phyloP scores from a whole-genome alignment of 768 basidiomycete genomes.

The Pleurotus tuber-regium region DNA sequence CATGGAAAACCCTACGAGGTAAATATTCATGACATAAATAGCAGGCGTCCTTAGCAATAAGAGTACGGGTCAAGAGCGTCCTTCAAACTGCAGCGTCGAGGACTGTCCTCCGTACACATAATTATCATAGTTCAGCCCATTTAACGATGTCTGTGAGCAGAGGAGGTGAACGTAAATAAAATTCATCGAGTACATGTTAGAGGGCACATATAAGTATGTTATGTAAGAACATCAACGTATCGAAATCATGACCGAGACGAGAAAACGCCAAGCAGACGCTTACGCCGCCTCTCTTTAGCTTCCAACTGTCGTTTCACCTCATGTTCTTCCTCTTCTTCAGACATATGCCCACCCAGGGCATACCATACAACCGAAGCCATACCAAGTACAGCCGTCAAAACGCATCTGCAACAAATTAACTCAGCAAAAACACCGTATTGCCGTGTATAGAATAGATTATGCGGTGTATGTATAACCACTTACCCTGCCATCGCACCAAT shows the following conservation, averaged over 20 bases:
- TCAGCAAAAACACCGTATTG: slow-evolving; percentile 13
- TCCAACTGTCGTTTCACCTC: slow-evolving; percentile 58
- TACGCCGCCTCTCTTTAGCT: slow-evolving; percentile 47
- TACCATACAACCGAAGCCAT: slow-evolving; percentile 89
- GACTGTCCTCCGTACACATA: too few relatives aligned
- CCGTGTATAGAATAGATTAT: background rate
- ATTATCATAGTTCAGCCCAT: too few relatives aligned
- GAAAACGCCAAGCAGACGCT: background rate
- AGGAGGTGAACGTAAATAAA: too few relatives aligned
- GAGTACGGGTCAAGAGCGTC: too few relatives aligned
- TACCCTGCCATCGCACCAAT: slow-evolving; percentile 77
- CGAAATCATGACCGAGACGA: background rate
- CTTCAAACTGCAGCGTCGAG: too few relatives aligned
- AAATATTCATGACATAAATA: too few relatives aligned
- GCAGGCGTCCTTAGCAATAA: too few relatives aligned
- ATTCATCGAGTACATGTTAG: too few relatives aligned
- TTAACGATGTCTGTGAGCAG: too few relatives aligned
- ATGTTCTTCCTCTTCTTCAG: slow-evolving; percentile 80
- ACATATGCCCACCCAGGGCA: slow-evolving; percentile 64
- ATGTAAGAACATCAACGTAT: background rate
- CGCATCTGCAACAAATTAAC: slow-evolving; percentile 43
- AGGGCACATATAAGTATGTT: too few relatives aligned
- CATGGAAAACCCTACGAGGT: too few relatives aligned
- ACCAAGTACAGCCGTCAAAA: slow-evolving; percentile 81
- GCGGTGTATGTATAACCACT: too few relatives aligned